Percentiles rank a stretch among this genome's conserved stretches.
phyloP scores from a whole-genome alignment of 495 filamentous ascomycete species.

The Tuber magnatum region DNA sequence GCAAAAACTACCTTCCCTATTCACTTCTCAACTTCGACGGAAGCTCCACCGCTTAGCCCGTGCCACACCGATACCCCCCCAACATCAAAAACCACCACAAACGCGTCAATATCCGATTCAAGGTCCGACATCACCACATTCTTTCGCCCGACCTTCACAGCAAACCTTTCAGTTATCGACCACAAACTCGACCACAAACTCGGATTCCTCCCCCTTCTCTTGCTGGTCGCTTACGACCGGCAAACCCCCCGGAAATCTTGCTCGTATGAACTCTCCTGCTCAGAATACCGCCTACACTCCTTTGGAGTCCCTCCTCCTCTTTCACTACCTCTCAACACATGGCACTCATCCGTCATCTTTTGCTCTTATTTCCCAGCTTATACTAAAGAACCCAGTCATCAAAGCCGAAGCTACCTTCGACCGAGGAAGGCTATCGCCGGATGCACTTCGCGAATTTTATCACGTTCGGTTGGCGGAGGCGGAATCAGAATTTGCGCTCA shows the following conservation, averaged over 20 bases:
- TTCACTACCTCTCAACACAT: constrained; percentile 68
- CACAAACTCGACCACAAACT: not conserved
- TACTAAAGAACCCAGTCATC: constrained; percentile 64
- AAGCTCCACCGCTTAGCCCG: constrained; percentile 22
- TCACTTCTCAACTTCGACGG: constrained; percentile 15
- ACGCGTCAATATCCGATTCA: constrained; percentile 20
- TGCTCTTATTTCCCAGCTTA: constrained; percentile 60
- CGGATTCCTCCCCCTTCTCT: not conserved
- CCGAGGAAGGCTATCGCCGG: constrained; percentile 63
- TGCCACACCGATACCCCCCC: constrained; percentile 16
- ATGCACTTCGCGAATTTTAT: constrained; percentile 71
- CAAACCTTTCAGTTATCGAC: not conserved
- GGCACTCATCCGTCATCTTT: constrained; percentile 62
- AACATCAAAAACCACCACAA: constrained; percentile 14
- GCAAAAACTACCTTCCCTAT: not conserved
- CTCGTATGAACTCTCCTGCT: not conserved
- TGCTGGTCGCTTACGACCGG: not conserved
- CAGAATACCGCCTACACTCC: constrained; percentile 58
- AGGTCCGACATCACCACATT: constrained; percentile 3
- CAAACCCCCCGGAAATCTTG: not conserved
- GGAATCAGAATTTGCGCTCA: constrained; percentile 42
- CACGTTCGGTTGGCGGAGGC: constrained; percentile 69
- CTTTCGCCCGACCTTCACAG: not conserved
- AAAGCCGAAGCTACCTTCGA: constrained; percentile 62
- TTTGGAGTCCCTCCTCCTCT: constrained; percentile 81